A percentile compares a stretch with the other conserved stretches of the same genome.
Evolutionary conservation across 306 rosid genomes (phyloP).

Genomic region (Prunus armeniaca): DNA sequence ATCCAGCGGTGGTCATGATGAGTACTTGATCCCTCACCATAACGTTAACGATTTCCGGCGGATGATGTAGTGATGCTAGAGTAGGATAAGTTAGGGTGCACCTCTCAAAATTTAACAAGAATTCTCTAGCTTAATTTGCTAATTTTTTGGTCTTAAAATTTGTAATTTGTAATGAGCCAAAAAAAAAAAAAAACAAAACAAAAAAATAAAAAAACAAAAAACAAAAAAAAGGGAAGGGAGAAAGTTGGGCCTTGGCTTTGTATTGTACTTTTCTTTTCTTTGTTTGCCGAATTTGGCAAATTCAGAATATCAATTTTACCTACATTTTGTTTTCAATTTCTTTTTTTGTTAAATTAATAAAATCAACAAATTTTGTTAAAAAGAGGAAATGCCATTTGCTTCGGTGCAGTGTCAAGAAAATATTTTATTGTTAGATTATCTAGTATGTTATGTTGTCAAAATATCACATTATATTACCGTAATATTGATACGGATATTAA

Average conservation of each 20-base stretch:
- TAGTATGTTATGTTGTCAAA: no score
- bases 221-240: slow-evolving; percentile 15
- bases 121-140: not conserved
- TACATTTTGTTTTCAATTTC: not conserved
- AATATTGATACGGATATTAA: no score
- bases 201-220: slow-evolving; percentile 5
- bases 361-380: not conserved
- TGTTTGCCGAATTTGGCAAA: slow-evolving; percentile 52
- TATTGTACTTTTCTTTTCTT: slow-evolving; percentile 23
- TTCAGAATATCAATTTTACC: slow-evolving; percentile 24
- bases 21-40: slow-evolving; percentile 57
- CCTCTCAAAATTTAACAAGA: slow-evolving; percentile 22
- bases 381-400: not conserved
- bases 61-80: slow-evolving; percentile 51
- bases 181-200: slow-evolving; percentile 1
- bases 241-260: slow-evolving; percentile 27
- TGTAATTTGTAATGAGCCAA: slow-evolving; percentile 35
- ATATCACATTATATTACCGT: no score
- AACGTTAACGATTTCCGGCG: slow-evolving; percentile 64
- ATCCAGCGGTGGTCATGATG: slow-evolving; percentile 81
- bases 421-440: no score
- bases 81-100: slow-evolving; percentile 41
- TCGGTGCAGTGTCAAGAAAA: no score
- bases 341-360: slow-evolving; percentile 9
- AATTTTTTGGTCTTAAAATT: slow-evolving; percentile 31